Evolutionary conservation across 805 yeast species (phyloP).

Genomic region (Jamesozyma gamospora): DNA sequence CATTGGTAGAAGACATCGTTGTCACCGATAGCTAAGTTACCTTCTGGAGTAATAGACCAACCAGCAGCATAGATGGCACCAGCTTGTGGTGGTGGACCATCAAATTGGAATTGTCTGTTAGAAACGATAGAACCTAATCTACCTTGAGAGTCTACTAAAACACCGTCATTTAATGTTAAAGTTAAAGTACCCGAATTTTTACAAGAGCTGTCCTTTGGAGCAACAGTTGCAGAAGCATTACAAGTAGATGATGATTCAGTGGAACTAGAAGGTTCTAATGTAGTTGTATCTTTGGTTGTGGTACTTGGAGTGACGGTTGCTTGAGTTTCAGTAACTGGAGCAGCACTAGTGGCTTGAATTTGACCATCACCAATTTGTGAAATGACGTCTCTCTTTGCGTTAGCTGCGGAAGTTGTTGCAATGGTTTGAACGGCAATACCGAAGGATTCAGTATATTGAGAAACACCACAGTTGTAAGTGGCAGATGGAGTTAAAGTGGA

Average conservation of each 20-base stretch:
- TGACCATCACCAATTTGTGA: conserved; percentile 40
- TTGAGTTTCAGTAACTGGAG: conserved; percentile 13
- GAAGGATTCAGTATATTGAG: conserved; percentile 46
- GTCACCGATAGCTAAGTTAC: conserved; percentile 50
- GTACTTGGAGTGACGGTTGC: conserved; percentile 34
- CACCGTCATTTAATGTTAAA: conserved; percentile 38
- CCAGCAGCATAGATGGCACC: conserved; percentile 53
- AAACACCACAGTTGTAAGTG: conserved; percentile 43
- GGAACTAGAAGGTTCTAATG: conserved; percentile 24
- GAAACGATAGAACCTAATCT: conserved; percentile 63
- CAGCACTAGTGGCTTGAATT: conserved; percentile 31
- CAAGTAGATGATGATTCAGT: conserved; percentile 8
- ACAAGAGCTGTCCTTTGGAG: conserved; percentile 26
- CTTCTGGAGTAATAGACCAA: conserved; percentile 47
- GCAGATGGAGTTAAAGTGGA: conserved; percentile 59
- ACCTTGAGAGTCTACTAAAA: conserved; percentile 43
- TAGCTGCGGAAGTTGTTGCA: conserved; percentile 32
- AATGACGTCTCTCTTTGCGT: conserved; percentile 33
- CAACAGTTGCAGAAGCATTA: conserved; percentile 18
- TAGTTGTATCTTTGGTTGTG: conserved; percentile 14
- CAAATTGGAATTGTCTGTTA: conserved; percentile 66
- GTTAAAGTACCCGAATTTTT: conserved; percentile 36
- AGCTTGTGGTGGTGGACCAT: conserved; percentile 68
- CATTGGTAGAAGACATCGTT: conserved; percentile 53
- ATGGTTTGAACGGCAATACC: conserved; percentile 60